A percentile compares a stretch with the other conserved stretches of the same genome.
Evolutionary conservation across 331 rosid species (phyloP).

Genomic region (Acacia concinna): DNA sequence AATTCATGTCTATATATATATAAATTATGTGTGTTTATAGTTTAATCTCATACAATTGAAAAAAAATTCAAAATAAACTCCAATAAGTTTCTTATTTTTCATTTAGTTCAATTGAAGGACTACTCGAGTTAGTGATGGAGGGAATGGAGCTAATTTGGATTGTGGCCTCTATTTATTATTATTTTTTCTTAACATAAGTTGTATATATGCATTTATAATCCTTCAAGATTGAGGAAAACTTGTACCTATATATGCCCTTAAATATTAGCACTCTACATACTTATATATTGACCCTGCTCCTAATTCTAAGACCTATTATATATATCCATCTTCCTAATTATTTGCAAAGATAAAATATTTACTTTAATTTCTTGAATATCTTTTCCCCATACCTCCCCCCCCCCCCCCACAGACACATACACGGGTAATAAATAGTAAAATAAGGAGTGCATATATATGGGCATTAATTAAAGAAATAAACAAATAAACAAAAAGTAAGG

Average conservation of each 20-base stretch:
- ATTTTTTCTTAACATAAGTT: too few species aligned
- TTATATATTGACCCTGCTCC: background rate
- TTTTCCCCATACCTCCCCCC: background rate
- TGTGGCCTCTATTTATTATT: background rate
- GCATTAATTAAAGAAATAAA: background rate
- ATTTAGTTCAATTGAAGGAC: background rate
- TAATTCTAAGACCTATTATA: background rate
- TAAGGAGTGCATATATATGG: background rate
- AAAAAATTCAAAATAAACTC: background rate
- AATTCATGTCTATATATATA: background rate
- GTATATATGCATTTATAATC: background rate
- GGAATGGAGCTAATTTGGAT: background rate
- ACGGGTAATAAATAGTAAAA: background rate
- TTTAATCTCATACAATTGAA: background rate
- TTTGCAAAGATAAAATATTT: background rate
- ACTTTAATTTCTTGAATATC: background rate
- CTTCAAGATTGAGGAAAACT: background rate
- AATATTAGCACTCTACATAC: background rate
- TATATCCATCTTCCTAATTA: background rate
- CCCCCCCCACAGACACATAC: too few species aligned
- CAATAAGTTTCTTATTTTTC: background rate
- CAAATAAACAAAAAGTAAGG: conserved; percentile 20
- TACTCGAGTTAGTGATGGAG: background rate
- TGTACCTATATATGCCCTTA: background rate
- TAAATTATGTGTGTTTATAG: background rate